These are phyloP conservation scores for Thalassiosira allenii DNA, from an alignment of 352 stramenopile genomes.

Conservation along the genomic window DNA sequence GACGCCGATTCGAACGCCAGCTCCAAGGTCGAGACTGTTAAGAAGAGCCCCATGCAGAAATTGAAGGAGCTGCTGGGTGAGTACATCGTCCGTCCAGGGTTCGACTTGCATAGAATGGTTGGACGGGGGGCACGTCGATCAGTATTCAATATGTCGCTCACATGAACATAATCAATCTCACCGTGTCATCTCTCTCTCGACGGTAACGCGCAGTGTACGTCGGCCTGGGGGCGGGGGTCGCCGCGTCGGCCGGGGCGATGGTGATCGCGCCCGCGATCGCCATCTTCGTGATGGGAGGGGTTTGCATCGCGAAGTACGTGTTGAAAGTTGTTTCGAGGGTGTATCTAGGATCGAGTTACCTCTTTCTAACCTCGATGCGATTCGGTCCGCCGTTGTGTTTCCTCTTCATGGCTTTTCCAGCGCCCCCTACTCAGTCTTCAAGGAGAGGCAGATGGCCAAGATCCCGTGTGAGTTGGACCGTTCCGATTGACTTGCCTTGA, in stretches of 20 bases:
- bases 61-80: constrained; percentile 39
- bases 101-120: neutral
- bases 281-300: constrained; percentile 45
- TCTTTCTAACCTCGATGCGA: too few relatives aligned
- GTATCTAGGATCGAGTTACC: too few relatives aligned
- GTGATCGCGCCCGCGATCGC: constrained; percentile 20
- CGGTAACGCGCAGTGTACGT: constrained; percentile 6
- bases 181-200: neutral
- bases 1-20: neutral
- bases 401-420: neutral
- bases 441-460: constrained; percentile 49
- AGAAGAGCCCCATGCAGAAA: constrained; percentile 40
- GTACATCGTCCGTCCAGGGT: neutral
- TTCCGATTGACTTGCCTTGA: too few relatives aligned
- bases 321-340: neutral
- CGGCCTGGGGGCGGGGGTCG: constrained; percentile 14
- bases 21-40: constrained; percentile 25
- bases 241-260: constrained; percentile 31
- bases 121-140: too few relatives aligned
- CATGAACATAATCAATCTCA: too few relatives aligned
- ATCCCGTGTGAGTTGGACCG: constrained; percentile 46
- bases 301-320: constrained; percentile 49
- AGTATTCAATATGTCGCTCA: too few relatives aligned
- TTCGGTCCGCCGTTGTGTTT: too few relatives aligned
- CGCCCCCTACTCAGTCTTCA: constrained; percentile 42